Base-by-base conservation (phyloP, 2,329 filamentous ascomycete genomes). In the Thermoascus crustaceus region DNA sequence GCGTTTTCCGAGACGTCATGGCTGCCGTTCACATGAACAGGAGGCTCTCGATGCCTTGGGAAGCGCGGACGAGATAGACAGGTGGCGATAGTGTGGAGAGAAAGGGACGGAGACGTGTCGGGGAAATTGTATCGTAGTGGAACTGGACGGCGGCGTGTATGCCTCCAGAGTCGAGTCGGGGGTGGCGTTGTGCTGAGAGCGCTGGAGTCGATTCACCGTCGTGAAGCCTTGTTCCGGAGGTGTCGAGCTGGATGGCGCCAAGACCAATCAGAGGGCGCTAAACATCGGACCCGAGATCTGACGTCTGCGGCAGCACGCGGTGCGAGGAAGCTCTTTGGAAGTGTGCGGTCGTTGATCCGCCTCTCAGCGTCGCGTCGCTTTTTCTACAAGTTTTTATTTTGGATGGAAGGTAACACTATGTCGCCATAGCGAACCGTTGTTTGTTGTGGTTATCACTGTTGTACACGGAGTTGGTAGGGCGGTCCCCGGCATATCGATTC, bases 1-100 rank as follows among this genome's bases (percentile, higher is more conserved):
- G 85, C 53, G 94, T 76, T 74, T 98, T 98, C 63, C 91, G 80
- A 61, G 85, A 85, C 53, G 91, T 86, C 91, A 98, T 98, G 54
- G 63, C 74, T 40, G 44, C 40, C 43, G 41, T 47, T 47, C 48
- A 48, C 44, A 42, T 34, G 36, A 22, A 38, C 38, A 35, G 22
- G 23, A 20, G 11, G 26, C 25, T 25, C 11, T 37, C 18, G 10
- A 19, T 37, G 19, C 27, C 34, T 24, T 18, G 13, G 21, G 27
- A 33, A 40, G 35, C 38, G 35, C 32, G 41, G 39, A 33, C 34
- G 20, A 40, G 26, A 38, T 38, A 23, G 43, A 27, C 31, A 31
- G 35, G 39, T 41, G 37, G 34, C 27, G 29, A 9, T 29, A 9
- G 9, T 29, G 13, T 32, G 30, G 19, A 26, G 23, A 7, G 18